Conservation (phyloP, 192 early-diverging fungal species). For the Umbelopsis ramanniana region DNA sequence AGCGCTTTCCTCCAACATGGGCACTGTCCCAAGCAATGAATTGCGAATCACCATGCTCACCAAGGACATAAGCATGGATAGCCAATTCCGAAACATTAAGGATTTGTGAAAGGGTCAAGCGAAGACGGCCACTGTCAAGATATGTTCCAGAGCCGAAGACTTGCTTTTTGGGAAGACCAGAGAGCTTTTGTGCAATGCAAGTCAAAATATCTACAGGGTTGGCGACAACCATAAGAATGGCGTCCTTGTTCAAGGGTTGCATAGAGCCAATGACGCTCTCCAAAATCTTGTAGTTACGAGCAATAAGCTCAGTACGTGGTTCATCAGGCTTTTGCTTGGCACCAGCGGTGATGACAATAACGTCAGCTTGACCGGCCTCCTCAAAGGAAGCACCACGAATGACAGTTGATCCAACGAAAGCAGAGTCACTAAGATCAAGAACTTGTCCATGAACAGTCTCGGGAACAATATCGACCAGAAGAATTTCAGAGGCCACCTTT, state of each 20-base stretch:
- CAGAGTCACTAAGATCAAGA: constrained; percentile 82
- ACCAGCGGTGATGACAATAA: constrained; percentile 85
- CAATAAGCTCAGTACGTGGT: constrained; percentile 72
- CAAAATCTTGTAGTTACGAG: constrained; percentile 81
- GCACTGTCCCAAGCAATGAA: constrained; percentile 82
- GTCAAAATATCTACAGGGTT: constrained; percentile 89
- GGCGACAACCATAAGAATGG: constrained; percentile 78
- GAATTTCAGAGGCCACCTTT: constrained; percentile 69
- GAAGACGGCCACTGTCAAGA: constrained; percentile 76
- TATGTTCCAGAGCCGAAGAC: constrained; percentile 90
- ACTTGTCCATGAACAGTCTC: constrained; percentile 76
- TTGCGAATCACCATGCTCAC: constrained; percentile 90
- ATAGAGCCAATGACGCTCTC: constrained; percentile 70
- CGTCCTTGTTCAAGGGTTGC: constrained; percentile 73
- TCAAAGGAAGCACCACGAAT: constrained; percentile 62
- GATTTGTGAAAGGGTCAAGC: constrained; percentile 57
- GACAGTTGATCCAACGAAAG: constrained; percentile 68
- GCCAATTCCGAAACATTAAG: constrained; percentile 47
- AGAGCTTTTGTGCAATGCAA: constrained; percentile 81
- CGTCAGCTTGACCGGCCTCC: constrained; percentile 82
- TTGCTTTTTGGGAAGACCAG: constrained; percentile 74
- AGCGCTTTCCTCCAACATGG: constrained; percentile 68
- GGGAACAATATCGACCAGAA: constrained; percentile 72
- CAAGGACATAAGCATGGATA: constrained; percentile 81
- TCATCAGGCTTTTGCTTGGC: constrained; percentile 82